Base-by-base conservation (phyloP, 2,329 filamentous ascomycete species). In the Nemania sp. region DNA sequence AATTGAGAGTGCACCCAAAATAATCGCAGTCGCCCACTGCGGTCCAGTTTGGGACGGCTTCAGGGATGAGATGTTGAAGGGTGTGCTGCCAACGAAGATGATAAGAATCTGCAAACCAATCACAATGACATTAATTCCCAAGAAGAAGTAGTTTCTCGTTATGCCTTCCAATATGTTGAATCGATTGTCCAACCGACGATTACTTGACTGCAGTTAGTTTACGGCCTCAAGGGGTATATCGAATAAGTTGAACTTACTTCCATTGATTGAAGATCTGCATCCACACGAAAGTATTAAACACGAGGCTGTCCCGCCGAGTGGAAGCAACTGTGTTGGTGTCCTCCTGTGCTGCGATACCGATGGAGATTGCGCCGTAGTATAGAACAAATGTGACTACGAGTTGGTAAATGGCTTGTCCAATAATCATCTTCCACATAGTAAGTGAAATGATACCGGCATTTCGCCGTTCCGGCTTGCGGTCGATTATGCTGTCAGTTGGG, bases 341-440 rank as follows among this genome's bases (percentile, higher is more conserved):
- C 29, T 69, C 67, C 2, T 68, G 32, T 78, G 78, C 42, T 71
- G 71, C 72, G 13, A 88, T 86, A 9, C 79, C 79, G n/a, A 91
- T 80, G 35, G 71, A 78, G 60, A 76, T 76, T 51, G 83, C 86
- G 34, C 85, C 91, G 68, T 93, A 98, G 78, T 93, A 93, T 21
- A 97, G 83, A 63, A 94, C 81, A 67, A 97, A 89, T 0, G 92
- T 87, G 50, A 87, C 84, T 20, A 88, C 86, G 4, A 98, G 85
- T 75, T 98, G 93, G 75, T 95, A 98, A 59, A 97, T 82, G 1
- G 92, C 87, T 75, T 98, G 92, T 2, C 93, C 94, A 46, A 97
- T 83, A 64, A 98, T 97, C 94, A 98, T 98, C 82, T 98, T 98
- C 94, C 94, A 96, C 94, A 98, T 98, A 17, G 90, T 93, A 35